These are phyloP conservation scores for Podospora tetraspora DNA, from an alignment of 495 filamentous ascomycete species.

Conservation along the genomic window DNA sequence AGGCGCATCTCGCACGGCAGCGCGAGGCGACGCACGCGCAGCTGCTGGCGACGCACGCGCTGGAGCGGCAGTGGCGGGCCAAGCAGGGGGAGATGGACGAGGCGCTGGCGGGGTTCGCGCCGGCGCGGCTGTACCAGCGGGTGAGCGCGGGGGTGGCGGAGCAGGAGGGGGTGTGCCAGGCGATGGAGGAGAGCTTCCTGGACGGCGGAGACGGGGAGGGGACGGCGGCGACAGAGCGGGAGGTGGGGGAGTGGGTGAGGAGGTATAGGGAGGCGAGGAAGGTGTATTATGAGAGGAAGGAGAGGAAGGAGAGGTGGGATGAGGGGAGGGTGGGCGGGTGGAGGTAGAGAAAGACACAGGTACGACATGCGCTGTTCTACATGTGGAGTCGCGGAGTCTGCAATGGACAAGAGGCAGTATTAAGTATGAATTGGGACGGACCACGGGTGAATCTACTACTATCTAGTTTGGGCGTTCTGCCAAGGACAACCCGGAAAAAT, in stretches of 20 bases:
- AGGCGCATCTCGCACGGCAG: constrained; percentile 55
- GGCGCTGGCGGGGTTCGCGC: constrained; percentile 76
- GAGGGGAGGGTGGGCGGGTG: constrained; percentile 90
- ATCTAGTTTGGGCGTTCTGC: background rate
- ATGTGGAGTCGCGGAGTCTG: background rate
- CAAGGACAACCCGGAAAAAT: background rate
- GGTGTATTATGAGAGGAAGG: constrained; percentile 65
- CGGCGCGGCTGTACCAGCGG: constrained; percentile 74
- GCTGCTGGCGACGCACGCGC: constrained; percentile 72
- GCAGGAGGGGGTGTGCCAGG: constrained; percentile 74
- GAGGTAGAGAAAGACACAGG: no score
- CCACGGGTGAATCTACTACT: background rate
- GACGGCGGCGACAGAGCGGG: constrained; percentile 59
- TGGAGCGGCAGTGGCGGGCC: constrained; percentile 84
- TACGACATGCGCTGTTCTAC: background rate
- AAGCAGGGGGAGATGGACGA: constrained; percentile 86
- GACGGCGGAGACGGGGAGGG: constrained; percentile 40
- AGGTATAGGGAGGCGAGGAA: constrained; percentile 72
- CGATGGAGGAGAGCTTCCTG: constrained; percentile 85
- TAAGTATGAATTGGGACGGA: background rate
- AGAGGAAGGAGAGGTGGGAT: constrained; percentile 88
- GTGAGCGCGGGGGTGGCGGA: constrained; percentile 69
- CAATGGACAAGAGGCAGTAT: background rate
- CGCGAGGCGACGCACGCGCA: constrained; percentile 69
- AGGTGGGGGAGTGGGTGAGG: constrained; percentile 76